Evolutionary conservation across 306 rosid genomes (phyloP).

Genomic region (Boehmeria nivea): DNA sequence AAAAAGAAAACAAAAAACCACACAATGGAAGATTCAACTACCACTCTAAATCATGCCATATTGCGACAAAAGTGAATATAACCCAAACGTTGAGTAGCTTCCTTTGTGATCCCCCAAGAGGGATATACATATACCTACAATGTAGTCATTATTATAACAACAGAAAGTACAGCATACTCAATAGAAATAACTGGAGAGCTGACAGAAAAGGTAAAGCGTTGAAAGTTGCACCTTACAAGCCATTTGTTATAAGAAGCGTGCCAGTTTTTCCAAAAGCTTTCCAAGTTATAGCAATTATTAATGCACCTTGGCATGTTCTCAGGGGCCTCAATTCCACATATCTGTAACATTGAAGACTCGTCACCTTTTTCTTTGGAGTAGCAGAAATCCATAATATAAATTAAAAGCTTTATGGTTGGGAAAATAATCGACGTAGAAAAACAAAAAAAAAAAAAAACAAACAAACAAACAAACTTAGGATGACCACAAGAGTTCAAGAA

Average conservation of each 20-base stretch:
- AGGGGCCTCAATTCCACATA: conserved; percentile 80
- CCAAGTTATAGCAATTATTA: conserved; percentile 81
- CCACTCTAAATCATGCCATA: conserved; percentile 98
- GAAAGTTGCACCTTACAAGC: conserved; percentile 78
- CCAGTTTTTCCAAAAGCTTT: conserved; percentile 96
- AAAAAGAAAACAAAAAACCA: conserved; percentile 14
- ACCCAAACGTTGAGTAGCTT: conserved; percentile 83
- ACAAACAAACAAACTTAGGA: too few relatives aligned
- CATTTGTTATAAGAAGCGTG: conserved; percentile 98
- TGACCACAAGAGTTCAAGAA: too few relatives aligned
- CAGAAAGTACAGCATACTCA: neutral
- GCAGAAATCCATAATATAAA: too few relatives aligned
- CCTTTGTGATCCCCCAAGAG: conserved; percentile 79
- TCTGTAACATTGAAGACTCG: conserved; percentile 30
- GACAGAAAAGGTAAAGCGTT: too few relatives aligned
- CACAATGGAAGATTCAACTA: conserved; percentile 23
- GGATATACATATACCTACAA: conserved; percentile 85
- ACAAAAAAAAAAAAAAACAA: too few relatives aligned
- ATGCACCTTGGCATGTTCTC: conserved; percentile 97
- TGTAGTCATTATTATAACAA: conserved; percentile 12
- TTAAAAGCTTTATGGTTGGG: too few relatives aligned
- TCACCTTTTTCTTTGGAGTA: conserved; percentile 4
- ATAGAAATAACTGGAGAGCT: conserved; percentile 9
- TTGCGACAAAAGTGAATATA: conserved; percentile 83
- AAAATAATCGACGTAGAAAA: too few relatives aligned